phyloP scores from a whole-genome alignment of 2,329 filamentous ascomycete species.

The Cordyceps cateniannulata region DNA sequence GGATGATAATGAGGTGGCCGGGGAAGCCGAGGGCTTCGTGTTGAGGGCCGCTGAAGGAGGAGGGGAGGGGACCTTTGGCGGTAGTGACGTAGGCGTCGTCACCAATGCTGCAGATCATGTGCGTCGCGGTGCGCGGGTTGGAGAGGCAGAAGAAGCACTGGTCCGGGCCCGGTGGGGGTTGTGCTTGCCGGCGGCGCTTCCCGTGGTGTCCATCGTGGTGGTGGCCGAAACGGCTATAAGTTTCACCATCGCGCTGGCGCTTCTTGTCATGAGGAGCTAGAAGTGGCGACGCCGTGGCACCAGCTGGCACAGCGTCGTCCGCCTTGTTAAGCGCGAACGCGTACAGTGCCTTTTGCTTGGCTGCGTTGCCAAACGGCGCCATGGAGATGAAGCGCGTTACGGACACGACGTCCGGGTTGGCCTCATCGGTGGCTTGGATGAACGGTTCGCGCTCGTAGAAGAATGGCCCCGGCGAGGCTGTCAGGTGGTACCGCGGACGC shows the following conservation, averaged over 20 bases:
- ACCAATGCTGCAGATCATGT: conserved; percentile 86
- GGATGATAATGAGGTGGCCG: conserved; percentile 85
- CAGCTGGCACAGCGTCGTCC: conserved; percentile 58
- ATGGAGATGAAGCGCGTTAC: conserved; percentile 89
- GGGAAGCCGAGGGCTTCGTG: conserved; percentile 65
- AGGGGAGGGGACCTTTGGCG: conserved; percentile 85
- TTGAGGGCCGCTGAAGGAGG: conserved; percentile 30
- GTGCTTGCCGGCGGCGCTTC: conserved; percentile 38
- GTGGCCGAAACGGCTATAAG: conserved; percentile 44
- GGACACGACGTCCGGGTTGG: conserved; percentile 39
- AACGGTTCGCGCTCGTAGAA: conserved; percentile 94
- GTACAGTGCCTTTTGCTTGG: conserved; percentile 76
- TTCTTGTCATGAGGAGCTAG: conserved; percentile 55
- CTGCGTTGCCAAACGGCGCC: conserved; percentile 66
- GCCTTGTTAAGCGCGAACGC: conserved; percentile 66
- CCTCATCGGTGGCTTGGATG: conserved; percentile 54
- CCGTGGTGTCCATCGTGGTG: conserved; percentile 31
- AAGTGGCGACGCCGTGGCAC: conserved; percentile 73
- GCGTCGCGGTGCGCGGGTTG: conserved; percentile 73
- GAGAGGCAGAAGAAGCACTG: conserved; percentile 95
- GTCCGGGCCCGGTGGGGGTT: conserved; percentile 62
- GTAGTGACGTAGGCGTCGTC: conserved; percentile 84
- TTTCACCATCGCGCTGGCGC: conserved; percentile 40
- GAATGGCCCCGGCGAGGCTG: conserved; percentile 55
- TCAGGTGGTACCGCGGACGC: conserved; percentile 90